Conservation (phyloP, 352 stramenopile species). For the Pythium folliculosum region DNA sequence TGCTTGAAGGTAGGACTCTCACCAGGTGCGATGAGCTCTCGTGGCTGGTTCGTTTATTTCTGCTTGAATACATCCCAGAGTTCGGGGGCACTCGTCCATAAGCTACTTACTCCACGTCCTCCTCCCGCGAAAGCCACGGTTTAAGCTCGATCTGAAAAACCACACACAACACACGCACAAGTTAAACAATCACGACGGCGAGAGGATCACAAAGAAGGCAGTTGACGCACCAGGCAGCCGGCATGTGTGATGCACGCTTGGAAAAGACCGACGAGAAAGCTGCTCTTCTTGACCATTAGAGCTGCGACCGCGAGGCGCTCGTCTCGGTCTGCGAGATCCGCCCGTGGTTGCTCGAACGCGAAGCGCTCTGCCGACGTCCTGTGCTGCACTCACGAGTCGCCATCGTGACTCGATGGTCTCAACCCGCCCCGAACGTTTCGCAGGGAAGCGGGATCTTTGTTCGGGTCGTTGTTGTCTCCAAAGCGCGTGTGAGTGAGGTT, state of each 20-base stretch:
- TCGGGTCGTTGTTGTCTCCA: no score
- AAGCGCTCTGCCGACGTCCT: conserved; percentile 15
- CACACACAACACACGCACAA: no score
- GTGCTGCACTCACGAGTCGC: not conserved
- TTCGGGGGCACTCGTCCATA: no score
- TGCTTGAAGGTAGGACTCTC: no score
- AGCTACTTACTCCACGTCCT: no score
- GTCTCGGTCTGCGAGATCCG: conserved; percentile 11
- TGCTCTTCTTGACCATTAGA: conserved; percentile 24
- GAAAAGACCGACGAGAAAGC: conserved; percentile 23
- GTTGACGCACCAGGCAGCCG: conserved; percentile 19
- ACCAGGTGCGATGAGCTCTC: no score
- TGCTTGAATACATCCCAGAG: not conserved
- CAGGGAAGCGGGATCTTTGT: no score
- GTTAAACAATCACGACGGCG: no score
- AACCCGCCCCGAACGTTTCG: conserved; percentile 9
- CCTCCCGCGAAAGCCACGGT: not conserved
- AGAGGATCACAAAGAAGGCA: no score
- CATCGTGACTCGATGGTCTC: not conserved
- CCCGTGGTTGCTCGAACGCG: conserved; percentile 23
- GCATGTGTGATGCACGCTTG: conserved; percentile 20
- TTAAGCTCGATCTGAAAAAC: conserved; percentile 20
- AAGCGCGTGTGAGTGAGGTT: no score
- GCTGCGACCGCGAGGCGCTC: conserved; percentile 15
- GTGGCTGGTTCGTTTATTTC: not conserved